Evolutionary conservation across 805 yeast genomes (phyloP), one percentile per base, ranked within the genome.

Genomic region (Wickerhamiella parazyma): DNA sequence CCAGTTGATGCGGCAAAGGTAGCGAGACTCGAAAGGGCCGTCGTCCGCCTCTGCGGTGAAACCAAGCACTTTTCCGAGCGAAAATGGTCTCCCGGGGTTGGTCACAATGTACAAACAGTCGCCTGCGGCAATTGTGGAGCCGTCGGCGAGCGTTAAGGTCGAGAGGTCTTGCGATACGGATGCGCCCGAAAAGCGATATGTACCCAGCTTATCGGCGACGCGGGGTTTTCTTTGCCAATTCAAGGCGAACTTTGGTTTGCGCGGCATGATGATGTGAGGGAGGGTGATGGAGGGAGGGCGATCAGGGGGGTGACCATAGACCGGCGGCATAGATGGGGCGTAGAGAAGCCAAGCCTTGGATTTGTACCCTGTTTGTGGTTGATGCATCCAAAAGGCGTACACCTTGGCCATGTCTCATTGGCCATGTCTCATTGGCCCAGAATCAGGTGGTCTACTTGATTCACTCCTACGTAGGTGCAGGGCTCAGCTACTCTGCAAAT

Each of bases 81-180:
- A 83, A 65, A 81, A 91, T 0, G 97, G 96, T 54, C 85, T 95
- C 2, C 94, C 85, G 1, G 95, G 95, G 59, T 85, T 95, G 49
- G 91, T 76, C 10, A 87, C 70, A 76, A 87, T 76, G 57, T 81
- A 86, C 8, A 86, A 78, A 47, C 69, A 75, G 45, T 86, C 94
- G 42, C 60, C 58, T 4, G 60, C 56, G 0, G 50, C 36, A 10
- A 52, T 44, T 3, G 45, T 46, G 12, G 54, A 41, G 12, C 57
- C 57, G 42, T 61, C 60, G 9, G 43, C 47, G 16, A 60, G 42
- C 14, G 44, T 45, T 16, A 68, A 42, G 10, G 41, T 46, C 17
- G 42, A 35, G 19, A 63, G 62, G 14, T 58, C 57, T 10, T 42
- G 39, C 4, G 58, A 55, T 11, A 69, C 56, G 19, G 51, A 43